Percentiles rank a stretch among this genome's conserved stretches.
Evolutionary conservation across 2,329 filamentous ascomycete genomes (phyloP).

Genomic region (Monosporascus sp.): DNA sequence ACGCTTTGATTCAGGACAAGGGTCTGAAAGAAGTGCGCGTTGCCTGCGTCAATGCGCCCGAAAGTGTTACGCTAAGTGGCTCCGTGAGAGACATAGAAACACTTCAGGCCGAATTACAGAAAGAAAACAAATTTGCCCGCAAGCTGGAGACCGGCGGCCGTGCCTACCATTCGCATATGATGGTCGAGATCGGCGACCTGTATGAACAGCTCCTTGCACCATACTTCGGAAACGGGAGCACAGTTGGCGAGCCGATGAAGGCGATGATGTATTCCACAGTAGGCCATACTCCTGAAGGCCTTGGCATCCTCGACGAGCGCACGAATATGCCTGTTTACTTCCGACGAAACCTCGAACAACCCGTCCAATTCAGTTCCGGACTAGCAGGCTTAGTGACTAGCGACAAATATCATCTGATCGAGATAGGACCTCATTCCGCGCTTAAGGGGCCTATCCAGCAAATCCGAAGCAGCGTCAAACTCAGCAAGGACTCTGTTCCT

Average conservation of each 20-base stretch:
- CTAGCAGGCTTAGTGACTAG: background rate
- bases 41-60: constrained; percentile 15
- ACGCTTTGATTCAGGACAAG: background rate
- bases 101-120: background rate
- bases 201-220: constrained; percentile 10
- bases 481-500: background rate
- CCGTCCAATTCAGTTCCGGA: constrained; percentile 6
- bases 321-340: constrained; percentile 6
- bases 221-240: too few species aligned
- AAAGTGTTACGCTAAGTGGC: constrained; percentile 13
- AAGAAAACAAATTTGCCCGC: background rate
- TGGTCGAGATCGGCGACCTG: constrained; percentile 8
- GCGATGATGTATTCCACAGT: constrained; percentile 12
- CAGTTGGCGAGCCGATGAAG: background rate
- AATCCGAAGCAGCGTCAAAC: constrained; percentile 14
- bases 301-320: rapidly evolving
- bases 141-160: constrained; percentile 1
- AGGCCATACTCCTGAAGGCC: background rate
- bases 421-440: constrained; percentile 20
- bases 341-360: constrained; percentile 9
- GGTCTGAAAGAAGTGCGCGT: constrained; percentile 4
- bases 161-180: constrained; percentile 13
- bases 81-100: background rate
- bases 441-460: constrained; percentile 30
- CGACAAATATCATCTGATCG: constrained; percentile 4